These are phyloP conservation scores for Stephanodiscus minutulus DNA, from an alignment of 108 stramenopile genomes.

Conservation along the genomic window DNA sequence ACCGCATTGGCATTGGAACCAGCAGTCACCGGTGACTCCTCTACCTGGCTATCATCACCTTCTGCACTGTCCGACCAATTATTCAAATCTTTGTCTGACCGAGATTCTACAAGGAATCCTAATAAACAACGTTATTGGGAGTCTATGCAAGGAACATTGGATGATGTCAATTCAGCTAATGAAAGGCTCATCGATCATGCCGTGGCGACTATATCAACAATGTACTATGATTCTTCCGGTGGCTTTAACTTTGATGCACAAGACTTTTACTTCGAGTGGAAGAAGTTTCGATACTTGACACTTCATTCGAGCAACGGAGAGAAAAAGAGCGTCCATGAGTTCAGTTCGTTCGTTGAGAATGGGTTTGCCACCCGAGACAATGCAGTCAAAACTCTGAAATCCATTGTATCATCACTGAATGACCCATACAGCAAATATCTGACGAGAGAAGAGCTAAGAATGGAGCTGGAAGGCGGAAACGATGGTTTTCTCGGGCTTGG, in stretches of 20 bases:
- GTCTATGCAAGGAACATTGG: constrained; percentile 21
- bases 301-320: constrained; percentile 4
- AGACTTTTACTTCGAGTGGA: constrained; percentile 68
- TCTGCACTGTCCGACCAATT: constrained; percentile 12
- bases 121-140: constrained; percentile 46
- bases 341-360: constrained; percentile 11
- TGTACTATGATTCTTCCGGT: constrained; percentile 83
- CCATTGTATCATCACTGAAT: constrained; percentile 60
- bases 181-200: constrained; percentile 75
- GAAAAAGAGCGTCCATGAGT: constrained; percentile 1
- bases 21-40: not conserved
- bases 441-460: constrained; percentile 68
- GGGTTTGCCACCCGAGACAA: constrained; percentile 58
- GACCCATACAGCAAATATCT: constrained; percentile 83
- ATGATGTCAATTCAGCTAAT: constrained; percentile 51
- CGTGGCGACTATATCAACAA: constrained; percentile 75
- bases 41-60: constrained; percentile 24
- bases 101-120: constrained; percentile 2
- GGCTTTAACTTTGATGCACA: constrained; percentile 63
- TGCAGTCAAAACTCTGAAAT: constrained; percentile 63
- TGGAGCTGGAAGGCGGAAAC: constrained; percentile 53
- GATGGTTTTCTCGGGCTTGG: constrained; percentile 79
- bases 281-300: constrained; percentile 35
- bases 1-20: constrained; percentile 18
- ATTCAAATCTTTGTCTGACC: constrained; percentile 19